Conservation (phyloP, 352 stramenopile species). For the Phytophthora agathidicida region DNA sequence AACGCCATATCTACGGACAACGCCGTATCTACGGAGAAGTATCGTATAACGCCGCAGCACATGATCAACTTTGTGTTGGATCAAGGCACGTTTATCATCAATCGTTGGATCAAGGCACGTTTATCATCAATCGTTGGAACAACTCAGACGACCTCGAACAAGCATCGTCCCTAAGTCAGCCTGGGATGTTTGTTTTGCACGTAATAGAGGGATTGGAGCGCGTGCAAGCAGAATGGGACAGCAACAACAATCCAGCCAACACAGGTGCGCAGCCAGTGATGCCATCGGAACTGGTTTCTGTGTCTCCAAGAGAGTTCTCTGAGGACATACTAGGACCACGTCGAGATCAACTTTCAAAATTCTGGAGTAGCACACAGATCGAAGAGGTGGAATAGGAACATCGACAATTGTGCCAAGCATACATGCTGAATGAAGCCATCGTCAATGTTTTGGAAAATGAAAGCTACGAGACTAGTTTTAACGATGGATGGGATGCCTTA, state of each 20-base stretch:
- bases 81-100: not conserved
- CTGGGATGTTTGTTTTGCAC: not conserved
- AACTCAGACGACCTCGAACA: no score
- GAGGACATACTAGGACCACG: not conserved
- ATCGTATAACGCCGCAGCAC: not conserved
- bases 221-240: constrained; percentile 2
- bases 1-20: no score
- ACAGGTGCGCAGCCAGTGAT: not conserved
- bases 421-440: not conserved
- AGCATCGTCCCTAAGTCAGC: not conserved
- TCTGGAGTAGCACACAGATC: not conserved
- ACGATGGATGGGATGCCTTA: not conserved
- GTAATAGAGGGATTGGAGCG: not conserved
- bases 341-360: not conserved
- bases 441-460: not conserved
- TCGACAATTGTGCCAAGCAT: not conserved
- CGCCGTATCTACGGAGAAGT: no score
- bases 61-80: not conserved
- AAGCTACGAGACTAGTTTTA: constrained; percentile 3
- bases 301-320: not conserved
- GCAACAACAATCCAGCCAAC: not conserved
- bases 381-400: not conserved
- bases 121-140: not conserved
- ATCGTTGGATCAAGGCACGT: not conserved
- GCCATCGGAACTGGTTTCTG: not conserved